These are phyloP conservation scores for Botrytis squamosa DNA, from an alignment of 2,329 filamentous ascomycete genomes.

Conservation along the genomic window DNA sequence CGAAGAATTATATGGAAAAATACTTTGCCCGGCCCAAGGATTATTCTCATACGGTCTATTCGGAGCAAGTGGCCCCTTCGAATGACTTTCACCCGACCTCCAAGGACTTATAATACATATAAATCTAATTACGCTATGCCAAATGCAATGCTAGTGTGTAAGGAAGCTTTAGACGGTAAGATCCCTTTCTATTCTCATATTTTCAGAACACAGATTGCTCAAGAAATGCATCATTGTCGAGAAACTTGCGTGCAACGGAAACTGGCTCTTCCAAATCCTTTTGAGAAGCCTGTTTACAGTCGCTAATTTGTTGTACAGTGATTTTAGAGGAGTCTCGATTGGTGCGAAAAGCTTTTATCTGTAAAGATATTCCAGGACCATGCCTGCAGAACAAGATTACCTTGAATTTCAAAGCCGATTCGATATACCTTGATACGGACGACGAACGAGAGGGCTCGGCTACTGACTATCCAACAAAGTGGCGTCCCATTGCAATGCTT, in stretches of 20 bases:
- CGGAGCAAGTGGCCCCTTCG: background rate
- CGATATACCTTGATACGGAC: background rate
- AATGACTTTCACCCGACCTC: background rate
- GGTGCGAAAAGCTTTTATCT: background rate
- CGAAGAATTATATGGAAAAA: background rate
- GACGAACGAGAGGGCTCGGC: accelerated
- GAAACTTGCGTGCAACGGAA: background rate
- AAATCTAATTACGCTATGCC: background rate
- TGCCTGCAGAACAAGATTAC: background rate
- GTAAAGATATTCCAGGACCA: background rate
- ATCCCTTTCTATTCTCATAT: no score
- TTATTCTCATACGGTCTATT: background rate
- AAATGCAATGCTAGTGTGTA: background rate
- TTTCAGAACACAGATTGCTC: no score
- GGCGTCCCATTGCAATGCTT: background rate
- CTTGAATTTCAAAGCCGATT: background rate
- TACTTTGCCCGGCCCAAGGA: background rate
- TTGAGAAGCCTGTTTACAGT: background rate
- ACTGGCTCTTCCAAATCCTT: background rate
- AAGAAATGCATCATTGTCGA: background rate
- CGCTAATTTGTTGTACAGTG: background rate
- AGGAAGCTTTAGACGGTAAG: background rate
- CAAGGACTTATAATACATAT: background rate
- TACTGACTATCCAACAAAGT: accelerated
- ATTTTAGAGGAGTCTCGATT: background rate